Percentiles rank a stretch among this genome's conserved stretches.
phyloP scores from a whole-genome alignment of 2,329 filamentous ascomycete species.

The Fusarium sp. region DNA sequence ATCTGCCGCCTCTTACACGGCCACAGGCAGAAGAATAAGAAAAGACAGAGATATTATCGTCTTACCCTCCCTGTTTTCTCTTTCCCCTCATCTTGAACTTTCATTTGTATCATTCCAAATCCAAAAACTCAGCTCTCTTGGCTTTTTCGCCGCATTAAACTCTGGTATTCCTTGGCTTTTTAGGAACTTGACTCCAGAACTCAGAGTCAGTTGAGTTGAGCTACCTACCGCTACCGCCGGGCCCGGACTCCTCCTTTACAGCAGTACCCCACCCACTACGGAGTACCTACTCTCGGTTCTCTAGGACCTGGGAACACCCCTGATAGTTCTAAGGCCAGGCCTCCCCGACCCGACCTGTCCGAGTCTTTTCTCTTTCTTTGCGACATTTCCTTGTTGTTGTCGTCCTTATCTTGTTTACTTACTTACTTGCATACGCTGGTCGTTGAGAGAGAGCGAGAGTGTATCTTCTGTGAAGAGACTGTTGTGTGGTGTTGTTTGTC shows the following conservation, averaged over 20 bases:
- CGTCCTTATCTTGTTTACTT: constrained; percentile 29
- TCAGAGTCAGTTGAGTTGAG: not conserved
- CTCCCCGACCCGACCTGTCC: constrained; percentile 13
- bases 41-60: constrained; percentile 19
- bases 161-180: constrained; percentile 14
- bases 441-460: constrained; percentile 17
- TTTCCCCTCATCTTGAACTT: not conserved
- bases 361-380: constrained; percentile 21
- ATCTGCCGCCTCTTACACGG: constrained; percentile 46
- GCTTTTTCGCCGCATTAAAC: not conserved
- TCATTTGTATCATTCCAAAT: constrained; percentile 13
- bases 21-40: constrained; percentile 21
- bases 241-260: constrained; percentile 35
- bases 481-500: constrained; percentile 17
- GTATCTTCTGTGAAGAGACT: constrained; percentile 2
- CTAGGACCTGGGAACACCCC: constrained; percentile 34
- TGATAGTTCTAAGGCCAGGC: constrained; percentile 31
- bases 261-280: constrained; percentile 25
- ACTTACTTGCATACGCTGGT: constrained; percentile 35
- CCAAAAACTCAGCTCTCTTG: constrained; percentile 11
- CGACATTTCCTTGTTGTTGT: constrained; percentile 38
- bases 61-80: constrained; percentile 13
- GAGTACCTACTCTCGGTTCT: constrained; percentile 34
- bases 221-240: constrained; percentile 6
- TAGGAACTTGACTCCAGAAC: not conserved